Conservation (phyloP, 805 yeast genomes). For the Starmerella geochares region DNA sequence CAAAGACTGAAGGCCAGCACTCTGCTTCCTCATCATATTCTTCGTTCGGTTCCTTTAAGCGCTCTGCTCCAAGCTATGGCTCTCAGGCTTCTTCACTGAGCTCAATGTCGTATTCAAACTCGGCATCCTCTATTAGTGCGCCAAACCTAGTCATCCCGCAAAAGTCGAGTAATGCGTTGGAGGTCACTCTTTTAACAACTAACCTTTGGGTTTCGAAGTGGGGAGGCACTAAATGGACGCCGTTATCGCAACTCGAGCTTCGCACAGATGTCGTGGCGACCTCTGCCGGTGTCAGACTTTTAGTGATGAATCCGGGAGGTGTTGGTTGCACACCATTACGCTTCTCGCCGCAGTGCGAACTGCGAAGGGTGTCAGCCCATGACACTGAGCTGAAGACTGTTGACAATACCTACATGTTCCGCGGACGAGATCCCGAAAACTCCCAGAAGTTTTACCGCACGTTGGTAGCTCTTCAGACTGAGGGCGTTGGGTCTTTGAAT, state of each 20-base stretch:
- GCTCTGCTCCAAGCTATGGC: conserved; percentile 14
- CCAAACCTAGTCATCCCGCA: conserved; percentile 6
- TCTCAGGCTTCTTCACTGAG: conserved; percentile 15
- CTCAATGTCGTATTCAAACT: conserved; percentile 5
- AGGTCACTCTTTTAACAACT: conserved; percentile 17
- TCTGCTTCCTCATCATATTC: conserved; percentile 20
- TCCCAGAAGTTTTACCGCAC: conserved; percentile 21
- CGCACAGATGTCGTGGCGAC: conserved; percentile 19
- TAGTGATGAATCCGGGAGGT: conserved; percentile 9
- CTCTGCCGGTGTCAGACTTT: conserved; percentile 3
- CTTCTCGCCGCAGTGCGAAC: conserved; percentile 18
- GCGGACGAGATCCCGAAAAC: conserved; percentile 23
- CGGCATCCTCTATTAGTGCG: conserved; percentile 16
- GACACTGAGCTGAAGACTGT: conserved; percentile 24
- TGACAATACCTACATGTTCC: conserved; percentile 26
- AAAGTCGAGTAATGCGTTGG: conserved; percentile 1
- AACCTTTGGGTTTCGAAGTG: conserved; percentile 27
- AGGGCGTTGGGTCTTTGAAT: conserved; percentile 12
- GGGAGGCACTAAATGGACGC: conserved; percentile 24
- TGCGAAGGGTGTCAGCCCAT: conserved; percentile 23
- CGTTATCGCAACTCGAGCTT: conserved; percentile 26
- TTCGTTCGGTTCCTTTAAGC: conserved; percentile 17
- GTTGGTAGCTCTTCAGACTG: conserved; percentile 17
- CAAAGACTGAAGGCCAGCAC: conserved; percentile 4
- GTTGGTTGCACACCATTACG: conserved; percentile 9